Evolutionary conservation across 2,329 filamentous ascomycete genomes (phyloP), one percentile per base, ranked within the genome.

Genomic region (Colletotrichum spaethianum): DNA sequence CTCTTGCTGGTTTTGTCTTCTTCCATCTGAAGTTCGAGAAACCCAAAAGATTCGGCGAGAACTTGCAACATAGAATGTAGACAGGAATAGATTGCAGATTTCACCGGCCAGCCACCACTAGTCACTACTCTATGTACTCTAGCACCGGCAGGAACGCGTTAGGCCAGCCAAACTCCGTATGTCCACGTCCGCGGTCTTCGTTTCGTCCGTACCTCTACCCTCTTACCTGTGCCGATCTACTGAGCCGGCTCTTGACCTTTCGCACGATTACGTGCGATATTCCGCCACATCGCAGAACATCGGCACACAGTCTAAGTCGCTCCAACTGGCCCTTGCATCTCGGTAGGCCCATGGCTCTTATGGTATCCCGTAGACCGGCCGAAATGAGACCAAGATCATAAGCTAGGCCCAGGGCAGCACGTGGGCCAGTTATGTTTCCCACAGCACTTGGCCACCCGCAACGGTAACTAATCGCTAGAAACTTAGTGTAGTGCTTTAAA

Each of bases 181-280:
- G 18, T 8, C 6, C 18, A 4, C 16, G 31, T 7, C 57, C 38
- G 31, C 38, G 11, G 28, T 36, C n/a, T 31, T 55, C 55, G 48
- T 67, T 57, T 61, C 67, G 63, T 40, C 63, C 68, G 56, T 67
- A 67, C 31, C 5, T 33, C 46, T n/a, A 2, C 31, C 50, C 7
- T 18, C 7, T 33, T 20, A 1, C 50, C 31, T 33, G 26, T 14
- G 38, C 31, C 48, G 23, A 62, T 67, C 56, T 40, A 8, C 20
- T n/a, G 28, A 31, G 38, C 23, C 44, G 20, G 48, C 11, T 28
- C 14, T n/a, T 23, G 14, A 46, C 44, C 36, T 18, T 14, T 20
- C 16, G n/a, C 44, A 26, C 44, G 33, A 52, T 33, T 60, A 18
- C 23, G 31, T 28, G 12, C 31, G 36, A 67, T 70, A 46, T 9